Percentiles rank a stretch among this genome's conserved stretches.
phyloP scores from a whole-genome alignment of 768 basidiomycete species.

The Leucocoprinus leucothites region DNA sequence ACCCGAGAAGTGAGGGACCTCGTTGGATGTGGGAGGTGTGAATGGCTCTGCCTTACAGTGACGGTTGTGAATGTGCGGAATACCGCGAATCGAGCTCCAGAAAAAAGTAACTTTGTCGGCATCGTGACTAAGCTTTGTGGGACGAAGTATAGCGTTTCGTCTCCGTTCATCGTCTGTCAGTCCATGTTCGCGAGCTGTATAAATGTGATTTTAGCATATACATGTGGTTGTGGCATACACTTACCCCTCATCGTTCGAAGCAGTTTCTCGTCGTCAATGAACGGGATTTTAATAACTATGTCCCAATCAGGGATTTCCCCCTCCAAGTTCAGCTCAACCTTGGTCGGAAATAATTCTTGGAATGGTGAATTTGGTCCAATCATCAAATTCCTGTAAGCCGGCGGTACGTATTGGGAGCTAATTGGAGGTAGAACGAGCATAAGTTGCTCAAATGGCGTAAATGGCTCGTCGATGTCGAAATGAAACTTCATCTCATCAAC shows the following conservation, averaged over 20 bases:
- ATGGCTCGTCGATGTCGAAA: slow-evolving; percentile 86
- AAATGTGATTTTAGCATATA: neutral
- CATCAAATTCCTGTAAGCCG: slow-evolving; percentile 91
- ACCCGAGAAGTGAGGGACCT: slow-evolving; percentile 82
- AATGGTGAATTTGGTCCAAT: slow-evolving; percentile 80
- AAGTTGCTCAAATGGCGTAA: slow-evolving; percentile 90
- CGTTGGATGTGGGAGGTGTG: slow-evolving; percentile 83
- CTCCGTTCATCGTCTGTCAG: slow-evolving; percentile 71
- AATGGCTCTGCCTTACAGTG: slow-evolving; percentile 79
- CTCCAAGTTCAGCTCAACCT: slow-evolving; percentile 92
- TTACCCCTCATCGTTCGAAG: slow-evolving; percentile 79
- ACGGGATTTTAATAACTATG: slow-evolving; percentile 97
- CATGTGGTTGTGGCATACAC: slow-evolving; percentile 22
- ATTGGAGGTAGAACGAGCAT: slow-evolving; percentile 97
- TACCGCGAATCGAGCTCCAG: slow-evolving; percentile 89
- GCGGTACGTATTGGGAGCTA: slow-evolving; percentile 83
- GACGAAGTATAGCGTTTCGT: slow-evolving; percentile 78
- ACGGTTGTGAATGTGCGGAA: slow-evolving; percentile 82
- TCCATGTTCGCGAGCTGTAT: slow-evolving; percentile 72
- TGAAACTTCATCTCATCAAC: slow-evolving; percentile 82
- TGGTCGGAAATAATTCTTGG: slow-evolving; percentile 87
- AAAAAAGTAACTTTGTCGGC: slow-evolving; percentile 63
- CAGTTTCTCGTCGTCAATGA: slow-evolving; percentile 82
- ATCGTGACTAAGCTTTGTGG: slow-evolving; percentile 74
- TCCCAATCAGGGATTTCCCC: slow-evolving; percentile 99